Conservation (phyloP, 352 stramenopile species). For the Aphanomyces cochlioides region DNA sequence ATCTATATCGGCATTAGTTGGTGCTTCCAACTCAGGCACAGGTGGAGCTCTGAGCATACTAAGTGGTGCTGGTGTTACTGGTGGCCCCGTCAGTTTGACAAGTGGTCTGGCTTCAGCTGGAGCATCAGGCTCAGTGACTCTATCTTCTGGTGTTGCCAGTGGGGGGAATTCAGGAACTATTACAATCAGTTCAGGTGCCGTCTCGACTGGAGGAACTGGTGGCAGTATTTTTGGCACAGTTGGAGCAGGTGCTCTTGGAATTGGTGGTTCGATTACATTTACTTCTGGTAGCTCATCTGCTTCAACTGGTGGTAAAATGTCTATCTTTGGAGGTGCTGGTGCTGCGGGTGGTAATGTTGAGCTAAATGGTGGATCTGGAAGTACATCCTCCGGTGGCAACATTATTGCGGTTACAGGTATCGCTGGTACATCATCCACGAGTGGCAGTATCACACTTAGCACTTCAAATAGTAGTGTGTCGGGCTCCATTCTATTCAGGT, state of each 20-base stretch:
- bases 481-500: conserved; percentile 12
- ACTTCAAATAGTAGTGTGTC: conserved; percentile 6
- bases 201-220: conserved; percentile 1
- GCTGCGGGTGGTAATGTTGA: conserved; percentile 34
- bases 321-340: conserved; percentile 29
- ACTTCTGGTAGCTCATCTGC: conserved; percentile 44
- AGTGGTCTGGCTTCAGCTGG: conserved; percentile 35
- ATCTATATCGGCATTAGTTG: conserved; percentile 14
- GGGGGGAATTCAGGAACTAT: conserved; percentile 9
- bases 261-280: conserved; percentile 56
- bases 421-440: conserved; percentile 13
- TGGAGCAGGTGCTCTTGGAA: conserved; percentile 33
- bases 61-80: conserved; percentile 14
- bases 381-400: conserved; percentile 5
- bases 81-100: conserved; percentile 24
- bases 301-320: conserved; percentile 31
- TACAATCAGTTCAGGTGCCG: neutral
- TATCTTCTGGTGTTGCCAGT: neutral
- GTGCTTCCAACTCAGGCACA: neutral
- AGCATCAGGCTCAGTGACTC: neutral
- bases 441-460: conserved; percentile 11
- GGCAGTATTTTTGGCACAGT: conserved; percentile 35
- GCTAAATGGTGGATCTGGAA: conserved; percentile 26
- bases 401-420: conserved; percentile 6
- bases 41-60: conserved; percentile 5